Evolutionary conservation across 2,329 filamentous ascomycete species (phyloP).

Genomic region (Penicillium rolfsii): DNA sequence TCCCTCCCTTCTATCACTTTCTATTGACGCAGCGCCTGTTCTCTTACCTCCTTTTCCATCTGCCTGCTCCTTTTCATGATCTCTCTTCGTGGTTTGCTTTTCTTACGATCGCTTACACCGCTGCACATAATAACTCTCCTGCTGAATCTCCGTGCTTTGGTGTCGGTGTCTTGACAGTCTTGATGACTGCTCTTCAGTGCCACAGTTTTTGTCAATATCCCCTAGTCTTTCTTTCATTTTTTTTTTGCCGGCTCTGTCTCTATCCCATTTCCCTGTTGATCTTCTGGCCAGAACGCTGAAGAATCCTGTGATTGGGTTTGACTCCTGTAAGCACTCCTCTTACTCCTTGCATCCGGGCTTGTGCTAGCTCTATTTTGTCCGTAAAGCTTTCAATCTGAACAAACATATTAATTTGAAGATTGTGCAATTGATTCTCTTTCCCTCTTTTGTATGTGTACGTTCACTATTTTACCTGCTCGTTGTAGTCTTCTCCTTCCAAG

Average conservation of each 20-base stretch:
- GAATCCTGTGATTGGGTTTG: slow-evolving; percentile 10
- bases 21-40: slow-evolving; percentile 5
- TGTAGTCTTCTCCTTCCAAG: not conserved
- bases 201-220: slow-evolving; percentile 21
- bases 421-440: not conserved
- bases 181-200: slow-evolving; percentile 18
- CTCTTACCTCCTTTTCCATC: slow-evolving; percentile 9
- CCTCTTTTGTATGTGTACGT: not conserved
- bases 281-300: not conserved
- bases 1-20: slow-evolving; percentile 2
- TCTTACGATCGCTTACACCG: slow-evolving; percentile 13
- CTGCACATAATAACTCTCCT: slow-evolving; percentile 31
- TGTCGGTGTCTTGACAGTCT: slow-evolving; percentile 15
- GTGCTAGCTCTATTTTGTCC: slow-evolving; percentile 11
- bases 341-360: slow-evolving; percentile 19
- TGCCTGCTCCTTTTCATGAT: slow-evolving; percentile 22
- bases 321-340: slow-evolving; percentile 3
- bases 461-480: not conserved
- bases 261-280: not conserved
- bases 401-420: slow-evolving; percentile 21
- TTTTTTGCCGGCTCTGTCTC: not conserved
- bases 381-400: slow-evolving; percentile 18
- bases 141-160: slow-evolving; percentile 18
- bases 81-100: slow-evolving; percentile 11
- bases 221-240: slow-evolving; percentile 4